Evolutionary conservation across 164 flowering plant genomes (phyloP).

Genomic region (Vitis vinifera): ASM3070453v1 NC_081821.1:6440501-6441000

Average conservation of each 20-base stretch:
- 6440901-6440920: conserved; percentile 67
- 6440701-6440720: conserved; percentile 97
- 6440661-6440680: conserved; percentile 6
- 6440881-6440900: conserved; percentile 28
- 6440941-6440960: conserved; percentile 86
- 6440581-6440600: conserved; percentile 82
- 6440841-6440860: not conserved
- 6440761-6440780: conserved; percentile 80
- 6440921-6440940: conserved; percentile 67
- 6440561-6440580: conserved; percentile 87
- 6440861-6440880: not conserved
- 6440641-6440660: not conserved
- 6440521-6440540: conserved; percentile 87
- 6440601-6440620: conserved; percentile 67
- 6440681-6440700: conserved; percentile 89
- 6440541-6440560: conserved; percentile 98
- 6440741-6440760: conserved; percentile 95
- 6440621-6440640: not conserved
- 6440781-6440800: conserved; percentile 85
- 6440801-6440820: conserved; percentile 53
- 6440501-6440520: conserved; percentile 79
- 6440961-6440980: conserved; percentile 82
- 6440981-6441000: conserved; percentile 78
- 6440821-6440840: not conserved
- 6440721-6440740: conserved; percentile 99